Conservation (phyloP, 106 monocot genomes). For the Acorus calamus region DNA sequence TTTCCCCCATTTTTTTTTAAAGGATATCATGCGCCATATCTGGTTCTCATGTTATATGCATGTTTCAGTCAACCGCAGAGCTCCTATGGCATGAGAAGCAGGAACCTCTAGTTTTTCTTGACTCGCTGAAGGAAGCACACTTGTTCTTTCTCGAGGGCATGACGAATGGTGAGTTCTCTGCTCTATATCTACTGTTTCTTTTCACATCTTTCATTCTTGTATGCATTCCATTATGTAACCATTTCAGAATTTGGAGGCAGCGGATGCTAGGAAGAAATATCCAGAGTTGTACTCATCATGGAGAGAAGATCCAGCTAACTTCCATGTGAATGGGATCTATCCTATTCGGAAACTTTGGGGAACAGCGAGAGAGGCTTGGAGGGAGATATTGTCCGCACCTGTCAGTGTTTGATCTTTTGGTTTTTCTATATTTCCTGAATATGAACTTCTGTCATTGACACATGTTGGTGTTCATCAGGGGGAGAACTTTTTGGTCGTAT, state of each 20-base stretch:
- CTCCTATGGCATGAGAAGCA: constrained; percentile 55
- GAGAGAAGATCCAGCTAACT: constrained; percentile 75
- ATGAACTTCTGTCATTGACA: background rate
- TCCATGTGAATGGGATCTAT: constrained; percentile 58
- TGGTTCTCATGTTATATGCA: background rate
- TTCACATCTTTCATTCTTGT: background rate
- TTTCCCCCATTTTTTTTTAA: background rate
- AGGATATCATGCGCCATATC: background rate
- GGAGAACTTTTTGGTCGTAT: constrained; percentile 57
- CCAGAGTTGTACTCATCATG: constrained; percentile 55
- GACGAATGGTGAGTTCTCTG: constrained; percentile 51
- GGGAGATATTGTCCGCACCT: constrained; percentile 44
- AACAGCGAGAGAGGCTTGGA: constrained; percentile 64
- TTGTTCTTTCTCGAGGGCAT: constrained; percentile 77
- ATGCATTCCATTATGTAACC: constrained; percentile 7
- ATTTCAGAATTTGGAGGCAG: constrained; percentile 43
- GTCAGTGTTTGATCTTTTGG: constrained; percentile 16
- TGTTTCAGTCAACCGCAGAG: constrained; percentile 64
- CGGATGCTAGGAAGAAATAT: constrained; percentile 61
- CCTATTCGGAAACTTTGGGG: constrained; percentile 57
- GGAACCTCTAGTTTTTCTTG: constrained; percentile 51
- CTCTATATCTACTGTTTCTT: background rate
- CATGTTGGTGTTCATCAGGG: constrained; percentile 24
- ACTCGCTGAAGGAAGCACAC: constrained; percentile 72
- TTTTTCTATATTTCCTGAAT: background rate